A percentile compares a stretch with the other conserved stretches of the same genome.
These are phyloP conservation scores for Zarea fungicola DNA, from an alignment of 2,329 filamentous ascomycete species.

Conservation along the genomic window DNA sequence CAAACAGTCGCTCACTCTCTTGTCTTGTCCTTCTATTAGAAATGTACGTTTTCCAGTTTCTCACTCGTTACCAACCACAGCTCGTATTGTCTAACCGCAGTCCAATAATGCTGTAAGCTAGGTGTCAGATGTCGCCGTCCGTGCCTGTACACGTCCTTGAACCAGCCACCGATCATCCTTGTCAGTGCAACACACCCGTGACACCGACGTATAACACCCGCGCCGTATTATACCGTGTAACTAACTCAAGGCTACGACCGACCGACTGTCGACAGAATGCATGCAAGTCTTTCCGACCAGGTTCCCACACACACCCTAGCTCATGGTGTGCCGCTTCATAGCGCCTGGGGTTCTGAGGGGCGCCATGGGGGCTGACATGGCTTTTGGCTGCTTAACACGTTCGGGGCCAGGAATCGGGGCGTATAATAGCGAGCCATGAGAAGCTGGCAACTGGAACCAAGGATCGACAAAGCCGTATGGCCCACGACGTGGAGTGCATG, in stretches of 20 bases:
- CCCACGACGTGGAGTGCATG: conserved; percentile 16
- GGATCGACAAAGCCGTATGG: conserved; percentile 8
- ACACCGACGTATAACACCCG: conserved; percentile 1
- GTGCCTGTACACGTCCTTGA: no score
- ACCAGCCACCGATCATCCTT: background rate
- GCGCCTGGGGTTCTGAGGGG: no score
- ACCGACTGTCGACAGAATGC: no score
- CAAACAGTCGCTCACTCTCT: no score
- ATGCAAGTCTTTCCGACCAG: background rate
- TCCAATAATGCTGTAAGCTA: background rate
- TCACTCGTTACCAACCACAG: no score
- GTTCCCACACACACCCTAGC: background rate
- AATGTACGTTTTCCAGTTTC: no score
- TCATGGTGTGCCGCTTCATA: background rate
- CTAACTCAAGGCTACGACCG: background rate
- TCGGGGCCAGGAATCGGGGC: background rate
- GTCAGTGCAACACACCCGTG: background rate
- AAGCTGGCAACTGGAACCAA: background rate
- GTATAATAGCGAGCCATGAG: background rate
- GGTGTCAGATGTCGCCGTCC: background rate
- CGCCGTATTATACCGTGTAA: background rate
- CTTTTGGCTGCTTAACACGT: background rate
- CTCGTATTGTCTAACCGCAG: background rate
- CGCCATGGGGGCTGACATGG: conserved; percentile 6
- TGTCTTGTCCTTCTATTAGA: no score